These are phyloP conservation scores for Trypanosoma congolense DNA, from an alignment of 208 protist species.

Conservation along the genomic window DNA sequence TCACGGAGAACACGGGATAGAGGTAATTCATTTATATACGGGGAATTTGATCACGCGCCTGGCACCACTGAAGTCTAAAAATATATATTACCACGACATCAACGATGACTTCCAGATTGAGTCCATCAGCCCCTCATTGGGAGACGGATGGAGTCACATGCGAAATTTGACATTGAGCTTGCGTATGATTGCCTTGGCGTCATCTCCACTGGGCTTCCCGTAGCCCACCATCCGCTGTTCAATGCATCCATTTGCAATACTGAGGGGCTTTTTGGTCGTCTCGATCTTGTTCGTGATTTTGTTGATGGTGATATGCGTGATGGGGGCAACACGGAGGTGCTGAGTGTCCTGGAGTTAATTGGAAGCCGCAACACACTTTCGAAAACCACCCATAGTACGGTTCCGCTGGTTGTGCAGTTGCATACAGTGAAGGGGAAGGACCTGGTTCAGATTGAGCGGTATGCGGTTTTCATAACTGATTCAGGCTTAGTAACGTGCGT, in stretches of 20 bases:
- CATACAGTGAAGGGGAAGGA: constrained; percentile 42
- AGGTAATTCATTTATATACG: constrained; percentile 88
- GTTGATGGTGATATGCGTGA: constrained; percentile 62
- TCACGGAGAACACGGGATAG: constrained; percentile 67
- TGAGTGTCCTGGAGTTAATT: constrained; percentile 73
- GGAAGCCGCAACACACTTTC: constrained; percentile 71
- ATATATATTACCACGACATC: constrained; percentile 80
- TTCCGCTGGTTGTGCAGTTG: constrained; percentile 76
- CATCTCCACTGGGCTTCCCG: constrained; percentile 51
- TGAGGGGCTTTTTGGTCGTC: constrained; percentile 66
- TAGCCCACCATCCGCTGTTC: constrained; percentile 40
- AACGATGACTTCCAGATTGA: constrained; percentile 85
- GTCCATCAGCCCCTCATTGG: constrained; percentile 53
- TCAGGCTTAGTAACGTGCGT: constrained; percentile 79
- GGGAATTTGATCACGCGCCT: constrained; percentile 66
- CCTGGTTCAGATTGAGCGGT: constrained; percentile 70
- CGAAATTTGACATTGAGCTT: constrained; percentile 48
- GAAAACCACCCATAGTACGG: constrained; percentile 41
- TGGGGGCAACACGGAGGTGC: constrained; percentile 32
- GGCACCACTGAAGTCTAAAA: constrained; percentile 47
- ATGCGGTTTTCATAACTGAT: constrained; percentile 81
- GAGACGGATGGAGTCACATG: constrained; percentile 28
- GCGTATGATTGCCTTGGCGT: constrained; percentile 70
- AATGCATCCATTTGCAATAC: constrained; percentile 81
- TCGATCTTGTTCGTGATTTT: constrained; percentile 76